Evolutionary conservation across 257 asterid species (phyloP), one percentile per base, ranked within the genome.

Genomic region (Scutellaria minor): DNA sequence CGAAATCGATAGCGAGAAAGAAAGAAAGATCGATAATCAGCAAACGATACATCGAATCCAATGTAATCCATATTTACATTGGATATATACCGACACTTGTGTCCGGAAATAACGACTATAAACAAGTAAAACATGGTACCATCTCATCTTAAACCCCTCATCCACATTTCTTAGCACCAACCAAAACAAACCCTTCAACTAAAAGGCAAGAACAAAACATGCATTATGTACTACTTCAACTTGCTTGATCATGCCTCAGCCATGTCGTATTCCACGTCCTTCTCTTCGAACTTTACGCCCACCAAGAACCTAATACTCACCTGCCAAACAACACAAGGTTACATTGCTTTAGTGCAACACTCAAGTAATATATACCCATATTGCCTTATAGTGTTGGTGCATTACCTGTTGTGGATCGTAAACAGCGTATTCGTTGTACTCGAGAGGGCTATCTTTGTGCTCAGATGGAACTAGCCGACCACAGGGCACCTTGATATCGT

Each of bases 351-450:
- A 31, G 37, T 31, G 37, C 37, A 31, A 27, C 37, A 31, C 3
- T 31, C 37, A 31, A 31, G 37, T 4, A 31, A 31, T 31, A 2
- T 31, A 27, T 27, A 2, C 35, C 3, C 2, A 3, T 31, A 31
- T 3, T 31, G 5, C 37, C 4, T 2, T 31, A 2, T 31, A 31
- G 10, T 41, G 13, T 18, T 62, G 37, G 15, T 31, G 11, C 22
- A 11, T 50, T 56, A 89, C 97, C 93, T 88, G 89, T 8, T 87
- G 74, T 7, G 98, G 94, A 70, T 92, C 83, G 37, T 90, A 95
- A 6, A 95, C 89, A 0, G 99, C 99, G 41, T 90, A 92, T 62
- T 95, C 98, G 2, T 90, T 84, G 77, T 85, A 92, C 76, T 88
- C 97, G 0, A 92, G 90, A 3, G 70, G 80, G 56, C 99, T 92